Evolutionary conservation across 306 rosid genomes (phyloP).

Genomic region (Cyclanthera cordifolia): DNA sequence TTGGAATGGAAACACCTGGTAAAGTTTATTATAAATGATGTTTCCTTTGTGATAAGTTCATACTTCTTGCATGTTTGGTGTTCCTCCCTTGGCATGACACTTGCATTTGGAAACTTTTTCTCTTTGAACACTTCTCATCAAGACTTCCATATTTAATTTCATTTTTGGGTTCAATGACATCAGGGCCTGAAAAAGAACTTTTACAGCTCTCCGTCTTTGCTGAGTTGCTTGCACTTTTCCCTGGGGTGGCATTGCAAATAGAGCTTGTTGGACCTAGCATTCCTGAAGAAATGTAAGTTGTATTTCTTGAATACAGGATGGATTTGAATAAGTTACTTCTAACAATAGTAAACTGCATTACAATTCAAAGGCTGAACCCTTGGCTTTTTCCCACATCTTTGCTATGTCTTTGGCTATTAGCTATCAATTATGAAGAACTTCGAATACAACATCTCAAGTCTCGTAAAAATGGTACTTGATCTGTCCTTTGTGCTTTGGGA

Average conservation of each 20-base stretch:
- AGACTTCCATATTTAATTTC: not conserved
- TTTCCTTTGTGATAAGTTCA: not conserved
- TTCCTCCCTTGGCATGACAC: not conserved
- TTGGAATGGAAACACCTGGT: not conserved
- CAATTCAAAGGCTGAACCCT: not conserved
- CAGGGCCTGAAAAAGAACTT: slow-evolving; percentile 91
- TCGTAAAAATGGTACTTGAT: not conserved
- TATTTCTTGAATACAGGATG: not conserved
- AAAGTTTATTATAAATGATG: not conserved
- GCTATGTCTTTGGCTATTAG: not conserved
- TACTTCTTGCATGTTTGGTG: not conserved
- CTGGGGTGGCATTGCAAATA: slow-evolving; percentile 42
- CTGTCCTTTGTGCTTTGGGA: slow-evolving; percentile 22
- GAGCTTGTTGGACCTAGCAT: slow-evolving; percentile 77
- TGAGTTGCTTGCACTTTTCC: slow-evolving; percentile 67
- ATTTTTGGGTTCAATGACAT: slow-evolving; percentile 6
- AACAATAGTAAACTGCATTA: not conserved
- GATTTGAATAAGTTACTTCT: not conserved
- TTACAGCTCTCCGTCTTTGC: slow-evolving; percentile 67
- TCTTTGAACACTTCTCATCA: not conserved
- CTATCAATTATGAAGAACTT: not conserved
- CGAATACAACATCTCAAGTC: not conserved
- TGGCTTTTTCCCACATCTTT: not conserved
- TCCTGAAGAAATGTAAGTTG: slow-evolving; percentile 57
- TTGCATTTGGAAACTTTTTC: not conserved